Percentiles rank a stretch among this genome's conserved stretches.
Evolutionary conservation across 768 basidiomycete species (phyloP).

Genomic region (Tricholomella constricta): DNA sequence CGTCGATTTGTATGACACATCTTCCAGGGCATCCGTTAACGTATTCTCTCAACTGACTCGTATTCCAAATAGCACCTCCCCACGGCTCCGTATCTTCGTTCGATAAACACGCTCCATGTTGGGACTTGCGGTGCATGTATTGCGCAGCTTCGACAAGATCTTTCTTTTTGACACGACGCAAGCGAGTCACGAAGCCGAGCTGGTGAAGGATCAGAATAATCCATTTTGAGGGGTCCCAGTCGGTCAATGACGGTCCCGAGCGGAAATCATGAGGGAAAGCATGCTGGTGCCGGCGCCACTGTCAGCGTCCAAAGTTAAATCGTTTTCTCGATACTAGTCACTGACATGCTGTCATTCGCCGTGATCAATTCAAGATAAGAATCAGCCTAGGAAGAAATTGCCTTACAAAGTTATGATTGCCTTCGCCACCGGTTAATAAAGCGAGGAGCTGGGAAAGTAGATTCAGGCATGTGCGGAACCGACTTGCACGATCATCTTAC

Average conservation of each 20-base stretch:
- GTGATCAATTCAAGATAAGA: not conserved
- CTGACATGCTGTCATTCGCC: constrained; percentile 48
- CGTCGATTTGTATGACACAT: constrained; percentile 60
- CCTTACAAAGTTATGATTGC: constrained; percentile 75
- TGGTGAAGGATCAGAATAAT: constrained; percentile 56
- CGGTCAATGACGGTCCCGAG: constrained; percentile 57
- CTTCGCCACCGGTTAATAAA: constrained; percentile 72
- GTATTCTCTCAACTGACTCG: constrained; percentile 34
- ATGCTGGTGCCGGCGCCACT: constrained; percentile 43
- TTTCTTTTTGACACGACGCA: constrained; percentile 49
- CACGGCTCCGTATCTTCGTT: constrained; percentile 29
- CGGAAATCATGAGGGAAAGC: constrained; percentile 80
- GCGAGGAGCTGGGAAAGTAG: constrained; percentile 56
- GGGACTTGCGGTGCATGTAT: constrained; percentile 50
- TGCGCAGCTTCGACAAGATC: constrained; percentile 51
- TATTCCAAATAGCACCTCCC: constrained; percentile 45
- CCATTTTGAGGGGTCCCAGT: constrained; percentile 88
- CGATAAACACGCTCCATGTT: constrained; percentile 14
- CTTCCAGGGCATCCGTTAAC: constrained; percentile 30
- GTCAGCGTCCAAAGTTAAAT: not conserved
- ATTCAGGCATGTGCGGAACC: not conserved
- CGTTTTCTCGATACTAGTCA: not conserved
- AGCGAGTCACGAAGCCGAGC: constrained; percentile 46
- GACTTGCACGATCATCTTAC: constrained; percentile 37
- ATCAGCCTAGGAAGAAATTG: not conserved